Evolutionary conservation across 169 alveolate species (phyloP).

Genomic region (Plasmodium vivax): DNA sequence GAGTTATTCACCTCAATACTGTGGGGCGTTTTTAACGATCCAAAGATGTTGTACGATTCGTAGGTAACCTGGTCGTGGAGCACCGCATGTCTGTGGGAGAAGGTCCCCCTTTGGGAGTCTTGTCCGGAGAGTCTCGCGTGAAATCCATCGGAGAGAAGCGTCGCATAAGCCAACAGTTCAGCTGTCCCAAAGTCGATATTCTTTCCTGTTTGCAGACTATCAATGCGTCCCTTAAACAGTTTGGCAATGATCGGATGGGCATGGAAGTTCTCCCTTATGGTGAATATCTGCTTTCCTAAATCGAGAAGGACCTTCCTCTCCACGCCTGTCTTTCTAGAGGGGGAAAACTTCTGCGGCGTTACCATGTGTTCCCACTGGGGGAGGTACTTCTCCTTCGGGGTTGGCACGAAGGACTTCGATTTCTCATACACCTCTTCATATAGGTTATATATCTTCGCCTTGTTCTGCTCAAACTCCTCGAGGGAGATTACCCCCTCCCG

Average conservation of each 20-base stretch:
- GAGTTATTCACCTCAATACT: slow-evolving; percentile 87
- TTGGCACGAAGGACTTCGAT: slow-evolving; percentile 80
- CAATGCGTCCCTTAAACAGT: slow-evolving; percentile 88
- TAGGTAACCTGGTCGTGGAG: slow-evolving; percentile 90
- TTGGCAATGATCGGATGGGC: slow-evolving; percentile 91
- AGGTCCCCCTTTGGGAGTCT: slow-evolving; percentile 97
- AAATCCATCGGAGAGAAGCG: slow-evolving; percentile 93
- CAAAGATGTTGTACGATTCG: slow-evolving; percentile 75
- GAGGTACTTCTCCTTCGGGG: slow-evolving; percentile 60
- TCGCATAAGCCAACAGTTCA: slow-evolving; percentile 94
- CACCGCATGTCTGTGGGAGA: slow-evolving; percentile 96
- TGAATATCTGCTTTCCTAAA: slow-evolving; percentile 87
- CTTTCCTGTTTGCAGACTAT: slow-evolving; percentile 85
- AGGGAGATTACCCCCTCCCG: slow-evolving; percentile 85
- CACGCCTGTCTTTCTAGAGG: slow-evolving; percentile 82
- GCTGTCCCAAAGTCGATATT: slow-evolving; percentile 94
- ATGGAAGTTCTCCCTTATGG: slow-evolving; percentile 90
- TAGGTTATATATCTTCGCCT: slow-evolving; percentile 78
- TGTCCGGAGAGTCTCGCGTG: slow-evolving; percentile 94
- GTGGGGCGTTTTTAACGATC: slow-evolving; percentile 73
- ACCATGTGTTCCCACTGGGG: slow-evolving; percentile 83
- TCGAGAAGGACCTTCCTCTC: slow-evolving; percentile 83
- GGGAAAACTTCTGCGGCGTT: slow-evolving; percentile 48
- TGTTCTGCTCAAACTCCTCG: slow-evolving; percentile 83
- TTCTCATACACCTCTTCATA: slow-evolving; percentile 86